These are phyloP conservation scores for Hymenoscyphus salicellus DNA, from an alignment of 2,329 filamentous ascomycete genomes.

Conservation along the genomic window DNA sequence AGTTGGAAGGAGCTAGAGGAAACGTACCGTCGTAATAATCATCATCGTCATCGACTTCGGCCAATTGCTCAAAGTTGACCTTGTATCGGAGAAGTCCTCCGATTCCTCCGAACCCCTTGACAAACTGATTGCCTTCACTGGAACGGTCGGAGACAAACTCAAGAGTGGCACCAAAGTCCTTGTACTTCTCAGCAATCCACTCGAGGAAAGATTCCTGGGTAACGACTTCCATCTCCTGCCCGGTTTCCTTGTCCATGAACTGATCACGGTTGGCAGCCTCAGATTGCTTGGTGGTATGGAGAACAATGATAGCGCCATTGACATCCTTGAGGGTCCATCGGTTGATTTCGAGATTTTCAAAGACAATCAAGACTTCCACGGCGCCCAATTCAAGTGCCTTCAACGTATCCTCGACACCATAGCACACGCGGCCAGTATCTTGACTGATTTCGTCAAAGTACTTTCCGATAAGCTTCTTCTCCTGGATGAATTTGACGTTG, in stretches of 20 bases:
- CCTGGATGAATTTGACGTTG: conserved; percentile 99
- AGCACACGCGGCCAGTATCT: conserved; percentile 95
- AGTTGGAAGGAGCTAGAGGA: neutral
- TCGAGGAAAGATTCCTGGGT: conserved; percentile 93
- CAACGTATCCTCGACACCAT: conserved; percentile 95
- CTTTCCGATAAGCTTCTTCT: conserved; percentile 98
- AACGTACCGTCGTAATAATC: conserved; percentile 76
- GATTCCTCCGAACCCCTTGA: conserved; percentile 98
- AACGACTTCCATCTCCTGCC: conserved; percentile 94
- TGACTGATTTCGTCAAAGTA: conserved; percentile 99
- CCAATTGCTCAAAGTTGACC: conserved; percentile 99
- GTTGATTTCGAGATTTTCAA: conserved; percentile 93
- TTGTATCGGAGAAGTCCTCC: conserved; percentile 97
- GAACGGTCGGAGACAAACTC: conserved; percentile 98
- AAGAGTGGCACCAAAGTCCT: conserved; percentile 90
- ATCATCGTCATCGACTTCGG: conserved; percentile 84
- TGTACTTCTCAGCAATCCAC: conserved; percentile 98
- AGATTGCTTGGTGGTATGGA: conserved; percentile 86
- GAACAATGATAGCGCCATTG: conserved; percentile 65
- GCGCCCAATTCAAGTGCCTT: conserved; percentile 96
- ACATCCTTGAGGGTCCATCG: conserved; percentile 86
- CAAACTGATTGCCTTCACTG: conserved; percentile 98
- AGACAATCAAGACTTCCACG: conserved; percentile 91
- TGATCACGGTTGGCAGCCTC: conserved; percentile 71
- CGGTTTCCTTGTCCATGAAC: conserved; percentile 94